Conservation (phyloP, 2,329 filamentous ascomycete species). For the Talaromyces islandicus region DNA sequence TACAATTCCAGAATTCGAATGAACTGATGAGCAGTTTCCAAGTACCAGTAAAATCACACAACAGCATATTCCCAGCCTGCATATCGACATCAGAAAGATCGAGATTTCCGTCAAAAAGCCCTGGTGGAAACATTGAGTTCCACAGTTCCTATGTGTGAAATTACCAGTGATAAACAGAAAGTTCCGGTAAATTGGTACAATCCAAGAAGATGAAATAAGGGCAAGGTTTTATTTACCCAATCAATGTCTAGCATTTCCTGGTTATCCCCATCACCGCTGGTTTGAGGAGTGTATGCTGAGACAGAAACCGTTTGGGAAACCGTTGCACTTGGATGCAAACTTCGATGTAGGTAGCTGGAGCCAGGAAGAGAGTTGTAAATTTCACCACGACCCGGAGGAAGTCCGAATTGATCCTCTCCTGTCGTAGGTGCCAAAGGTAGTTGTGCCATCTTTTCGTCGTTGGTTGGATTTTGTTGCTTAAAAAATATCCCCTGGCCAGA, state of each 20-base stretch:
- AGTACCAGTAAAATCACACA: not conserved
- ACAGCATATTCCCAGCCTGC: not conserved
- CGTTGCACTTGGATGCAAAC: not conserved
- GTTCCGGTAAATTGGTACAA: not conserved
- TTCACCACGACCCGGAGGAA: not conserved
- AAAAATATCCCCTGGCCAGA: not conserved
- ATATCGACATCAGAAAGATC: constrained; percentile 1
- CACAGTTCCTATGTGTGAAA: not conserved
- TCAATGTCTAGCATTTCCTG: not conserved
- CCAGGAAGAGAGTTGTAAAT: not conserved
- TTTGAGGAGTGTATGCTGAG: not conserved
- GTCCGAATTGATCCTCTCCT: not conserved
- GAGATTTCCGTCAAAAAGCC: constrained; percentile 1
- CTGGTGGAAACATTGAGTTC: constrained; percentile 1
- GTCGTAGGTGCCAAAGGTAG: not conserved
- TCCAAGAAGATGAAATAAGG: not conserved
- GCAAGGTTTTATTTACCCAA: not conserved
- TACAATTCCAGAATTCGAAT: too few species aligned
- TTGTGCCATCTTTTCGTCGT: not conserved
- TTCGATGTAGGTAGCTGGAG: not conserved
- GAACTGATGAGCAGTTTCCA: too few species aligned
- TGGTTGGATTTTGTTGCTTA: not conserved
- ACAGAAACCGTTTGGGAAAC: not conserved
- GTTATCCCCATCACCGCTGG: not conserved
- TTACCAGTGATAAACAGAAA: not conserved